These are phyloP conservation scores for Cyberlindnera bimundalis DNA, from an alignment of 805 yeast genomes.

Conservation along the genomic window DNA sequence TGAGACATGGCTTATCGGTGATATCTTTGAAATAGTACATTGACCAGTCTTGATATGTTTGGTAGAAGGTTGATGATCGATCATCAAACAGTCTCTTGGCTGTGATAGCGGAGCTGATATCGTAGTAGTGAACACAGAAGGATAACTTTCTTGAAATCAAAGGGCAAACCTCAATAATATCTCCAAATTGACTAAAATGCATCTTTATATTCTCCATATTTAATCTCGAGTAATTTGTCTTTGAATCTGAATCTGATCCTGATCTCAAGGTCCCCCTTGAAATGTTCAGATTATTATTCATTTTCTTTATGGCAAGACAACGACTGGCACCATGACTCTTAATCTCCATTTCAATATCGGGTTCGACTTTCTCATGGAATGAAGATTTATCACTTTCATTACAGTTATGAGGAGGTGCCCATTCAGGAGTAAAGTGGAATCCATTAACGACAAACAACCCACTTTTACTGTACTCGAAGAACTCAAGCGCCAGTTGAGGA, in stretches of 20 bases:
- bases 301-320: slow-evolving; percentile 44
- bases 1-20: slow-evolving; percentile 51
- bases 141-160: slow-evolving; percentile 64
- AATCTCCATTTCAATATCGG: slow-evolving; percentile 32
- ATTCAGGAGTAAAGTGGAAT: slow-evolving; percentile 39
- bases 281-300: slow-evolving; percentile 36
- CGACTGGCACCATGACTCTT: slow-evolving; percentile 29
- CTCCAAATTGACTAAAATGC: slow-evolving; percentile 58
- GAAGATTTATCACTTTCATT: neutral
- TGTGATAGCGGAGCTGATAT: slow-evolving; percentile 54
- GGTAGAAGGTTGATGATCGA: slow-evolving; percentile 33
- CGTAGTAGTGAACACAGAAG: slow-evolving; percentile 56
- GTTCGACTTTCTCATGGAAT: slow-evolving; percentile 6
- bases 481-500: slow-evolving; percentile 51
- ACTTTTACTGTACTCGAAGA: slow-evolving; percentile 47
- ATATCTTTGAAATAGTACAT: slow-evolving; percentile 67
- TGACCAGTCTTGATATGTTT: slow-evolving; percentile 56
- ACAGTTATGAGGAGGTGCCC: slow-evolving; percentile 34
- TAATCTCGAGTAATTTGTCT: slow-evolving; percentile 38
- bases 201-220: slow-evolving; percentile 39
- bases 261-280: slow-evolving; percentile 21
- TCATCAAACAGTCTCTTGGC: slow-evolving; percentile 49
- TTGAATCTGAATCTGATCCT: neutral
- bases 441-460: slow-evolving; percentile 64
- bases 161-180: slow-evolving; percentile 58